Evolutionary conservation across 495 filamentous ascomycete genomes (phyloP), one percentile per base, ranked within the genome.

Genomic region (Penicillium pulvis): DNA sequence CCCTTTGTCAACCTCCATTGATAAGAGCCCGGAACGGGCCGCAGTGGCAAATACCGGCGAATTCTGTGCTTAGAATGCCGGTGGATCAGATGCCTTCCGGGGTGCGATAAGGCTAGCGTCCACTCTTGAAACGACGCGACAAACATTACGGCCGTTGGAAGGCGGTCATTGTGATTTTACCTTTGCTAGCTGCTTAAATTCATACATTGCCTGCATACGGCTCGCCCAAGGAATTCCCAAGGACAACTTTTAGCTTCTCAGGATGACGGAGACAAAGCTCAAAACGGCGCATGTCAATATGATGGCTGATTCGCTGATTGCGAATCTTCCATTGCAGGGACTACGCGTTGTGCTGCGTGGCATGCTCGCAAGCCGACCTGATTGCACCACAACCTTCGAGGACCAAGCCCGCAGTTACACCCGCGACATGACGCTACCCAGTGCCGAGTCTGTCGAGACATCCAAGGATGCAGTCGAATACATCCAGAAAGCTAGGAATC

Each of bases 221-320:
- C 23, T 46, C 53, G 41, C 53, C 10, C 49, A 45, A 45, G 42
- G 42, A 45, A 45, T 20, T 45, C 42, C 42, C 42, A 6, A 45
- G 42, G 42, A 45, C 42, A 45, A 45, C 42, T n/a, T 45, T 45
- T 23, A 45, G 42, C 42, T 45, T 51, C 20, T 49, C 54, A 49
- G 45, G 31, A 47, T 47, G 44, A 33, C 46, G n/a, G 46, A 30
- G 20, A 30, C 46, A 49, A 49, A 49, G 46, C 46, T 17, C 36
- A 66, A 71, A 60, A 57, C 59, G 44, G 63, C 61, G 6, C 68
- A 73, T 52, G 66, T 71, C 28, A 73, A 71, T 20, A 68, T 73
- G 70, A 71, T 71, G 70, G 68, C 63, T 17, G 70, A 73, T 51
- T 69, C 61, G 1, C 63, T 71, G 17, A 67, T 73, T 47, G 68